Conservation (phyloP, 768 basidiomycete genomes). For the Psilocybe cubensis region DNA sequence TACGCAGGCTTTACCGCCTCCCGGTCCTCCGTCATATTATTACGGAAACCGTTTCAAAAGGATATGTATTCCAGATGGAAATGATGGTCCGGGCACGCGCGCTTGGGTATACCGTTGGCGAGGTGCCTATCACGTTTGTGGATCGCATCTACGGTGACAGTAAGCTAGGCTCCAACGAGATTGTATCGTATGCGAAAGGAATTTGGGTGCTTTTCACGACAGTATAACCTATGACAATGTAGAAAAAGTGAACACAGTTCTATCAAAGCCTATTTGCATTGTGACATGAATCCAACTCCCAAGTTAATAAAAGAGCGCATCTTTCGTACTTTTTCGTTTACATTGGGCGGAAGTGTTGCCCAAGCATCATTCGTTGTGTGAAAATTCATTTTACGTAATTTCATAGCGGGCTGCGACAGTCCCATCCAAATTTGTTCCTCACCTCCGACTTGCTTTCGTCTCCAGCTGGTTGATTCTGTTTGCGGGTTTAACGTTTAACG, state of each 20-base stretch:
- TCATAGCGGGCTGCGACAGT: too few species aligned
- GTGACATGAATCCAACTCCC: too few species aligned
- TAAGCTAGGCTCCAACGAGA: conserved; percentile 86
- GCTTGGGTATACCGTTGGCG: conserved; percentile 84
- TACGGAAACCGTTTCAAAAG: conserved; percentile 80
- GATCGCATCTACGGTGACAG: conserved; percentile 94
- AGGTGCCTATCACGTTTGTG: conserved; percentile 94
- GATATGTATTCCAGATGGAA: conserved; percentile 98
- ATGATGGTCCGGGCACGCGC: conserved; percentile 93
- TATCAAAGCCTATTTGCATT: too few species aligned
- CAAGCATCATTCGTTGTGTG: too few species aligned
- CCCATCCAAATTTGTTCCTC: too few species aligned
- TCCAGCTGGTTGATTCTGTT: too few species aligned
- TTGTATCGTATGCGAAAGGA: conserved; percentile 86
- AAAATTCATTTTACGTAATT: too few species aligned
- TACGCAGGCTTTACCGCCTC: conserved; percentile 70
- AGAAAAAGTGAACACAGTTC: not conserved
- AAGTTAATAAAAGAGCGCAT: too few species aligned
- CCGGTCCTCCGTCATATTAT: conserved; percentile 84
- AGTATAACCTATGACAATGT: conserved; percentile 44
- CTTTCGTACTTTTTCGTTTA: too few species aligned
- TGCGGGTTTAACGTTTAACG: too few species aligned
- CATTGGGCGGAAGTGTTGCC: too few species aligned
- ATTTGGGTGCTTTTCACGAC: conserved; percentile 80
- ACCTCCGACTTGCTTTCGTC: too few species aligned